These are phyloP conservation scores for Cladosporium sp. DNA, from an alignment of 2,329 filamentous ascomycete species.

Conservation along the genomic window DNA sequence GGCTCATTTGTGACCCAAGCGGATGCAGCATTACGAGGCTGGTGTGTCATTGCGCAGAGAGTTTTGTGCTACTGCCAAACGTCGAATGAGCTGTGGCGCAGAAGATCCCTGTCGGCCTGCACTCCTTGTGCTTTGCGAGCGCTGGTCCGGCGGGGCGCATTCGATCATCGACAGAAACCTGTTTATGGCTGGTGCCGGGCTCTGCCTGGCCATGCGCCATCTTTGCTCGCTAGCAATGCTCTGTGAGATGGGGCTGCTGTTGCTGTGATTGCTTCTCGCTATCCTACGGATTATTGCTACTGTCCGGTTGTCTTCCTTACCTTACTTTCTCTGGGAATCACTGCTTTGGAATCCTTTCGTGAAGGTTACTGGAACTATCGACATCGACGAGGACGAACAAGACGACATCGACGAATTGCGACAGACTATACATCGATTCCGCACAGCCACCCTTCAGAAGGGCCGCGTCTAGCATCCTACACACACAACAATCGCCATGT, in stretches of 20 bases:
- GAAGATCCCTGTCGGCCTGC: constrained; percentile 1
- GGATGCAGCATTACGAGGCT: constrained; percentile 11
- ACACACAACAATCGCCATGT: too few relatives aligned
- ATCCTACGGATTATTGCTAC: too few relatives aligned
- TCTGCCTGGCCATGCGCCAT: background rate
- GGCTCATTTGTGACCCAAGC: background rate
- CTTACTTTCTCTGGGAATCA: background rate
- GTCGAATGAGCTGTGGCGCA: constrained; percentile 8
- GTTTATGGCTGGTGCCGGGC: background rate
- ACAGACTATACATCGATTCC: too few relatives aligned
- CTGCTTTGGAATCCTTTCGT: too few relatives aligned
- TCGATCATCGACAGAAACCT: constrained; percentile 12
- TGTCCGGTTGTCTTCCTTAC: background rate
- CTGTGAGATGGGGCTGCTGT: background rate
- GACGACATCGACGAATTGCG: background rate
- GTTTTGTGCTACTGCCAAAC: constrained; percentile 2
- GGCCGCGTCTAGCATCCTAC: too few relatives aligned
- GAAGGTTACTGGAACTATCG: too few relatives aligned
- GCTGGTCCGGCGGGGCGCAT: constrained; percentile 1
- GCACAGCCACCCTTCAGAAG: too few relatives aligned
- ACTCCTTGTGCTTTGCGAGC: background rate
- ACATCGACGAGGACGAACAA: background rate
- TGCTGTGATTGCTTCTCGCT: background rate
- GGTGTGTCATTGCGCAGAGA: constrained; percentile 6
- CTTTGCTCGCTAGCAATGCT: background rate